Conservation (phyloP, 257 asterid genomes). For the Solanum appendiculatum region DNA sequence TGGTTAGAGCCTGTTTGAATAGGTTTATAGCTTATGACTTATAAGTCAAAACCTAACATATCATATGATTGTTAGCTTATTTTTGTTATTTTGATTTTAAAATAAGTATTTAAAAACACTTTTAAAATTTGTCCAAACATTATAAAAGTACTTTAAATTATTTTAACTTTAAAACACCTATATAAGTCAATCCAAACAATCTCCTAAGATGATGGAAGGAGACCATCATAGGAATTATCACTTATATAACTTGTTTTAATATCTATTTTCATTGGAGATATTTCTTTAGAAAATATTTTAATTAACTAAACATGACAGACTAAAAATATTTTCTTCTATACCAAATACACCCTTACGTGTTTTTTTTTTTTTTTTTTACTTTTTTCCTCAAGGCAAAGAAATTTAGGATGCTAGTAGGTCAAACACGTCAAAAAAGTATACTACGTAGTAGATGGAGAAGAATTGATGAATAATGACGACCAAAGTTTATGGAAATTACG, state of each 20-base stretch:
- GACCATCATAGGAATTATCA: not conserved
- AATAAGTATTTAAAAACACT: not conserved
- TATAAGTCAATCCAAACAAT: not conserved
- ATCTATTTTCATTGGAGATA: not conserved
- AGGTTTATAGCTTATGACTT: not conserved
- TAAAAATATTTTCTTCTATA: not conserved
- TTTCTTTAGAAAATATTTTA: not conserved
- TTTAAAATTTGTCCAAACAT: too few relatives aligned
- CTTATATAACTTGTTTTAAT: not conserved
- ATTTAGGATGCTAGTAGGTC: not conserved
- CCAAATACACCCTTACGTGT: not conserved
- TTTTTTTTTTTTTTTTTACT: not conserved
- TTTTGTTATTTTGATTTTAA: not conserved
- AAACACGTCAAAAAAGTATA: not conserved
- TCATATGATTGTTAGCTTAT: not conserved
- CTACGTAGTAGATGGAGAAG: not conserved
- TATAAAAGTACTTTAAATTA: too few relatives aligned
- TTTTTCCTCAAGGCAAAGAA: not conserved
- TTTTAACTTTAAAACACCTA: not conserved
- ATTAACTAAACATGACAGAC: not conserved
- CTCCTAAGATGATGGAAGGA: not conserved
- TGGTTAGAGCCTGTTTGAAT: fast-evolving
- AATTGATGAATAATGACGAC: not conserved
- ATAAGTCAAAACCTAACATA: not conserved
- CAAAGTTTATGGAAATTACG: not conserved